A percentile compares a stretch with the other conserved stretches of the same genome.
Evolutionary conservation across 2,329 filamentous ascomycete species (phyloP).

Genomic region (Penicillium janthinellum): DNA sequence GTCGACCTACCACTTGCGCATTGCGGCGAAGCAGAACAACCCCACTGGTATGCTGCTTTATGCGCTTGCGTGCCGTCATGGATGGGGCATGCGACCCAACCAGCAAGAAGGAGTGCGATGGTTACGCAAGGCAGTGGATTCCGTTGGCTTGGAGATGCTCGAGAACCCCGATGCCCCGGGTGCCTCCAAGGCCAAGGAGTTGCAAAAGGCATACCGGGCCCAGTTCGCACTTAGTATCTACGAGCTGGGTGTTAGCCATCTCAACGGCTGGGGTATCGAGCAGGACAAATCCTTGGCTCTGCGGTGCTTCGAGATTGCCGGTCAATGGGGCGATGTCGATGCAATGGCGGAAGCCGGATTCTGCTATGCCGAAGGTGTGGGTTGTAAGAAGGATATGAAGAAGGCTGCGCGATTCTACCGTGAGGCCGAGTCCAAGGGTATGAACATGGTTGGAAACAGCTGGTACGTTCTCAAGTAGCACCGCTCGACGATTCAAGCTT

Average conservation of each 20-base stretch:
- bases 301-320: slow-evolving; percentile 94
- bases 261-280: slow-evolving; percentile 97
- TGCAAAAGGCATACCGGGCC: slow-evolving; percentile 79
- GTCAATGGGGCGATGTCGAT: slow-evolving; percentile 92
- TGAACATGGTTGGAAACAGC: slow-evolving; percentile 97
- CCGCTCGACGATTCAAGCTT: not conserved
- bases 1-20: slow-evolving; percentile 91
- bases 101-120: slow-evolving; percentile 87
- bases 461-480: slow-evolving; percentile 65
- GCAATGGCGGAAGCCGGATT: slow-evolving; percentile 92
- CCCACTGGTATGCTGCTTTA: slow-evolving; percentile 96
- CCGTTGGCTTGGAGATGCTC: slow-evolving; percentile 76
- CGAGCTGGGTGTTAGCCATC: slow-evolving; percentile 91
- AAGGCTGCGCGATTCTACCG: slow-evolving; percentile 91
- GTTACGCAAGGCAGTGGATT: slow-evolving; percentile 88
- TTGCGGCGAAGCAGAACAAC: slow-evolving; percentile 81
- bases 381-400: slow-evolving; percentile 94
- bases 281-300: slow-evolving; percentile 87
- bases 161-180: slow-evolving; percentile 63
- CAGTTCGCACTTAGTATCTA: slow-evolving; percentile 96
- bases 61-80: slow-evolving; percentile 89
- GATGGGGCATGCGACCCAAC: slow-evolving; percentile 96
- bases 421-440: slow-evolving; percentile 85
- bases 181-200: slow-evolving; percentile 61
- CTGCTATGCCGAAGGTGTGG: slow-evolving; percentile 91